phyloP scores from a whole-genome alignment of 345 rosid species.

The Corchorus capsularis region DNA sequence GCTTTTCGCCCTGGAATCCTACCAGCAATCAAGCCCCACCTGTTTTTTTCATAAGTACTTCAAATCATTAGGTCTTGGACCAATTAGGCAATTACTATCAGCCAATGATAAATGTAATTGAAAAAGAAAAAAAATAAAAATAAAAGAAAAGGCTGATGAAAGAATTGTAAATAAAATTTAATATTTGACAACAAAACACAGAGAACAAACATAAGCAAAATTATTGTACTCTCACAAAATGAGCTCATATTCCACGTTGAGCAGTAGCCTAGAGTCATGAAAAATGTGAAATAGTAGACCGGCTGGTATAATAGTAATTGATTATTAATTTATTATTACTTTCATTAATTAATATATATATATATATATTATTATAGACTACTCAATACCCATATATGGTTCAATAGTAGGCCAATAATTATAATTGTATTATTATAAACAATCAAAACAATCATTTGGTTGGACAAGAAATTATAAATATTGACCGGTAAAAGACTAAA shows the following conservation, averaged over 20 bases:
- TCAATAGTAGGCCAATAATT: too few species aligned
- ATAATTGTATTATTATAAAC: too few species aligned
- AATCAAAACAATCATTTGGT: neutral
- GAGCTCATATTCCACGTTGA: neutral
- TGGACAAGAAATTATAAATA: neutral
- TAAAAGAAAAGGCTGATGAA: neutral
- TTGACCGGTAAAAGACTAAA: too few species aligned
- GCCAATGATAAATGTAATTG: too few species aligned
- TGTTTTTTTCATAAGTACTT: neutral
- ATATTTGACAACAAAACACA: neutral
- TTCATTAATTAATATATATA: too few species aligned
- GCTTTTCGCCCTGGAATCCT: conserved; percentile 46
- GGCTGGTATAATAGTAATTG: too few species aligned
- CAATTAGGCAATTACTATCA: too few species aligned
- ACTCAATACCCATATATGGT: too few species aligned
- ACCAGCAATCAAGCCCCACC: conserved; percentile 53
- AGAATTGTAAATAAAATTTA: neutral
- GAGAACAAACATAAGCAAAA: neutral
- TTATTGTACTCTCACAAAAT: neutral
- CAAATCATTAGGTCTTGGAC: neutral
- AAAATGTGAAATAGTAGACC: neutral
- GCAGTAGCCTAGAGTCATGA: neutral
- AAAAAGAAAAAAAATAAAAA: neutral
- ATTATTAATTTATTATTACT: too few species aligned
- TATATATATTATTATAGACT: too few species aligned